Conservation (phyloP, 345 rosid species). For the Ceriops decandra region DNA sequence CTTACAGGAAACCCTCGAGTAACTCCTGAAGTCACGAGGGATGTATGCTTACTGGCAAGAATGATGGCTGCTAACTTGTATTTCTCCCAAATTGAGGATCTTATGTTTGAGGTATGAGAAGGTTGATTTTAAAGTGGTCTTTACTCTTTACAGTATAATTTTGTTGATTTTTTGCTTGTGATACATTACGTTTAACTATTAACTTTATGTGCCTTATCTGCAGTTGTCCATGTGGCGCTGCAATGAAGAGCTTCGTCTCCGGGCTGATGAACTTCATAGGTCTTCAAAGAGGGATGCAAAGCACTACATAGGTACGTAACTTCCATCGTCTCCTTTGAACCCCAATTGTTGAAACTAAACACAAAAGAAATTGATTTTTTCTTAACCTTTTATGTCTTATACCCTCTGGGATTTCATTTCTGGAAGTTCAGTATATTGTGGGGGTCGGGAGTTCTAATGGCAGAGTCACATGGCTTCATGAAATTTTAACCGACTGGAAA, state of each 20-base stretch:
- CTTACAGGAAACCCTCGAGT: constrained; percentile 90
- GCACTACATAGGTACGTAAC: constrained; percentile 78
- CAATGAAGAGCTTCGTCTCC: constrained; percentile 80
- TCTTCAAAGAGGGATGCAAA: constrained; percentile 86
- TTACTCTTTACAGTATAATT: constrained; percentile 4
- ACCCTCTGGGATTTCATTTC: background rate
- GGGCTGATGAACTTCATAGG: constrained; percentile 69
- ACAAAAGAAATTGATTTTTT: background rate
- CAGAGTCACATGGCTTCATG: background rate
- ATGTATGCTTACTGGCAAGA: constrained; percentile 93
- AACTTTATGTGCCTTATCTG: background rate
- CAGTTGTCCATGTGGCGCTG: constrained; percentile 99
- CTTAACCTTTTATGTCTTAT: background rate
- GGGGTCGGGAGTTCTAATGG: background rate
- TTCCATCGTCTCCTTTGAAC: background rate
- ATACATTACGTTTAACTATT: background rate
- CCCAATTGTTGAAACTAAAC: background rate
- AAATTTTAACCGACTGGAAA: background rate
- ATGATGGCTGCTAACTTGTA: constrained; percentile 99
- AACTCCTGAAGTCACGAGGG: constrained; percentile 98
- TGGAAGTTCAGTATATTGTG: background rate
- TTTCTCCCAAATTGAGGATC: constrained; percentile 85
- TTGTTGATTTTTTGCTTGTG: background rate
- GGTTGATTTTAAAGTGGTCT: too few species aligned
- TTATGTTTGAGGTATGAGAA: constrained; percentile 85